Percentiles rank a stretch among this genome's conserved stretches.
Evolutionary conservation across 2,329 filamentous ascomycete genomes (phyloP).

Genomic region (Orbilia quercus): DNA sequence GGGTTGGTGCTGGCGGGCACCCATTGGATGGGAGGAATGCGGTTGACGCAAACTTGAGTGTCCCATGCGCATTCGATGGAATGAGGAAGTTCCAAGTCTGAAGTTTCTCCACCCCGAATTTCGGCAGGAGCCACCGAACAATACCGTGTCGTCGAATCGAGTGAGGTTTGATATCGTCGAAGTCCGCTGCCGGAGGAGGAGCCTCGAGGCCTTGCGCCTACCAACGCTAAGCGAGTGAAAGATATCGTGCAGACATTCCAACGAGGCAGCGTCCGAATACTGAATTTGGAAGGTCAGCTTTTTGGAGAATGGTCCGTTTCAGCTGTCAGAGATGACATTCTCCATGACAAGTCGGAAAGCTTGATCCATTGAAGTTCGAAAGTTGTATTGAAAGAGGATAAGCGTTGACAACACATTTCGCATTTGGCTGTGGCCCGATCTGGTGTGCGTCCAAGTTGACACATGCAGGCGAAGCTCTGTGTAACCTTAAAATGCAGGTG

Average conservation of each 20-base stretch:
- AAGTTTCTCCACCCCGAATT: slow-evolving; percentile 4
- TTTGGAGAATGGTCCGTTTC: background rate
- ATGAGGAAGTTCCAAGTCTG: slow-evolving; percentile 37
- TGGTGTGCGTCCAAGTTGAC: too few relatives aligned
- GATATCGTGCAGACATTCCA: slow-evolving; percentile 1
- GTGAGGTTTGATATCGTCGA: slow-evolving; percentile 1
- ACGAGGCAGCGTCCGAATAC: background rate
- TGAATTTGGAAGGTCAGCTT: background rate
- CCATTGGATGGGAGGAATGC: slow-evolving; percentile 37
- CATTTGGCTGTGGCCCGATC: background rate
- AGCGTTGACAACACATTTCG: background rate
- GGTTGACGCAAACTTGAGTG: background rate
- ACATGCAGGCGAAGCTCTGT: too few relatives aligned
- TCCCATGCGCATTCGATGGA: slow-evolving; percentile 9
- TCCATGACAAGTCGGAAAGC: background rate
- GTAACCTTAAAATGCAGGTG: too few relatives aligned
- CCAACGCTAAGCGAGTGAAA: background rate
- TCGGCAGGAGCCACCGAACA: slow-evolving; percentile 22
- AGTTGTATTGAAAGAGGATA: background rate
- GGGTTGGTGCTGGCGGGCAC: slow-evolving; percentile 52
- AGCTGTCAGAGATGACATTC: background rate
- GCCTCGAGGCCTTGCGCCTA: slow-evolving; percentile 2
- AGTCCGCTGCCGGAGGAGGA: background rate
- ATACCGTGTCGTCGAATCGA: background rate
- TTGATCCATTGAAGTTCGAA: background rate